Percentiles rank a stretch among this genome's conserved stretches.
These are phyloP conservation scores for Helicostylum pulchrum DNA, from an alignment of 192 early-diverging fungal genomes.

Conservation along the genomic window DNA sequence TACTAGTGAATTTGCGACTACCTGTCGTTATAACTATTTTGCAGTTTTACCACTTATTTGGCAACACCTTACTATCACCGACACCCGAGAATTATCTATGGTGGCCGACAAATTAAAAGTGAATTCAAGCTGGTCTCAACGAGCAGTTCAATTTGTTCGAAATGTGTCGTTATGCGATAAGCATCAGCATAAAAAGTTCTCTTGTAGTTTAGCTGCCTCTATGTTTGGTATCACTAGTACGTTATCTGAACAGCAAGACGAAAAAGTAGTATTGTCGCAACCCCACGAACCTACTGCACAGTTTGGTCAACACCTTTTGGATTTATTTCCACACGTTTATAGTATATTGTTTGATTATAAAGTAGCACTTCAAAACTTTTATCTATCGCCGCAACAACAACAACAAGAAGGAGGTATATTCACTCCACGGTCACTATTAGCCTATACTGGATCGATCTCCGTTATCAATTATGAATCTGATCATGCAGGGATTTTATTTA, in stretches of 20 bases:
- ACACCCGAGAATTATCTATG: not conserved
- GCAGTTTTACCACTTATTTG: slow-evolving; percentile 12
- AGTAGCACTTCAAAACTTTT: slow-evolving; percentile 1
- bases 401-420: no score
- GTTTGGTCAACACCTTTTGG: slow-evolving; percentile 10
- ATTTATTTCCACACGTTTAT: slow-evolving; percentile 3
- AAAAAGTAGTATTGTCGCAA: not conserved
- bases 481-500: not conserved
- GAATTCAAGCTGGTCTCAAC: slow-evolving; percentile 5
- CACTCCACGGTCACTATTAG: not conserved
- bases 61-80: not conserved
- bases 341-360: slow-evolving; percentile 4
- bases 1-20: not conserved
- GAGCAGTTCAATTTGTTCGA: slow-evolving; percentile 5
- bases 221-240: not conserved
- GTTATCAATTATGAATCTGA: slow-evolving; percentile 11
- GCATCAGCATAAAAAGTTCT: not conserved
- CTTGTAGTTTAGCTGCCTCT: not conserved
- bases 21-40: not conserved
- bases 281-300: not conserved
- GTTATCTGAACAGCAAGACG: not conserved
- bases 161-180: not conserved
- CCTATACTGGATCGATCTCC: not conserved
- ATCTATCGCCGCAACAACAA: not conserved
- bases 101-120: not conserved